A percentile compares a stretch with the other conserved stretches of the same genome.
Conservation (phyloP, 257 asterid species). For the Marsdenia floribunda region DNA sequence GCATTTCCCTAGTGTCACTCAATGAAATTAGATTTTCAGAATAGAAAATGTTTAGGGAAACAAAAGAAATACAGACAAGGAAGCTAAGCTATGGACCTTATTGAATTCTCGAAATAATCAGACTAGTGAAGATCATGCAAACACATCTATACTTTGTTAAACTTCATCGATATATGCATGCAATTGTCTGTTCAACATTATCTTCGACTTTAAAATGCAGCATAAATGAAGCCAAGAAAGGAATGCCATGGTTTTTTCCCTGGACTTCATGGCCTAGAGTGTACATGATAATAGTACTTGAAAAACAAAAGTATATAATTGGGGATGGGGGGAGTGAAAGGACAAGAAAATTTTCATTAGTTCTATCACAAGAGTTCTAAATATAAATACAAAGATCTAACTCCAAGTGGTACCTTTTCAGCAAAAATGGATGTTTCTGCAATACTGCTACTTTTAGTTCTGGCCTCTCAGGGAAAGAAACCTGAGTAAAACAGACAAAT, state of each 20-base stretch:
- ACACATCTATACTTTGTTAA: too few relatives aligned
- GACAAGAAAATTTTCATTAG: background rate
- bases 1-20: conserved; percentile 27
- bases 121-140: background rate
- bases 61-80: background rate
- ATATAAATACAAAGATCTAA: too few relatives aligned
- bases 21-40: background rate
- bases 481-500: conserved; percentile 27
- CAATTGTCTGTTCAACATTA: background rate
- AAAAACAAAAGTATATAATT: background rate
- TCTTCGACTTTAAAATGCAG: background rate
- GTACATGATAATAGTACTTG: background rate
- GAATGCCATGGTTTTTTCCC: background rate
- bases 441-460: conserved; percentile 74
- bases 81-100: background rate
- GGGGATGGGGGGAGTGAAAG: background rate
- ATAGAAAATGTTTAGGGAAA: background rate
- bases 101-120: background rate
- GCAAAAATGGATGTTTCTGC: conserved; percentile 53
- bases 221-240: background rate
- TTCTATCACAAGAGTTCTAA: background rate
- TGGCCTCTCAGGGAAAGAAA: conserved; percentile 61
- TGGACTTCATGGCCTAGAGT: background rate
- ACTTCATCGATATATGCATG: background rate
- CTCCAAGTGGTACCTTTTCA: conserved; percentile 53